Conservation (phyloP, 1,284 basidiomycete species). For the Cerrena zonata region DNA sequence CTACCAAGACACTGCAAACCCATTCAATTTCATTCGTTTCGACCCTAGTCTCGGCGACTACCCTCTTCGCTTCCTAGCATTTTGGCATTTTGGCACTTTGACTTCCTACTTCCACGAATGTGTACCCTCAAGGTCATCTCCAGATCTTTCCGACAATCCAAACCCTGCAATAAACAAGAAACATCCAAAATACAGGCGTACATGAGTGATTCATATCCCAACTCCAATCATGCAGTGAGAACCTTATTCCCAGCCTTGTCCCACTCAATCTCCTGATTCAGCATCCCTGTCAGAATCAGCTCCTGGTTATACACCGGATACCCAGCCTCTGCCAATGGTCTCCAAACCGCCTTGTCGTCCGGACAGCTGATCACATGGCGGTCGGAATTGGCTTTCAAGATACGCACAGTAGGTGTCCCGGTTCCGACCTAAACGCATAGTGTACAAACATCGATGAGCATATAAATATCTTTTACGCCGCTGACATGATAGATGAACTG, state of each 20-base stretch:
- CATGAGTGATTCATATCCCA: too few species aligned
- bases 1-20: too few species aligned
- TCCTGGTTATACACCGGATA: slow-evolving; percentile 63
- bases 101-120: too few species aligned
- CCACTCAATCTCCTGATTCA: slow-evolving; percentile 65
- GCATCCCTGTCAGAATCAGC: slow-evolving; percentile 54
- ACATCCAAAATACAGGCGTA: too few species aligned
- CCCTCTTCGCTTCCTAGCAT: too few species aligned
- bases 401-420: slow-evolving; percentile 49
- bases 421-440: slow-evolving; percentile 34
- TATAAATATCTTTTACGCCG: neutral
- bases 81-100: too few species aligned
- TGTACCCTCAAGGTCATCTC: neutral
- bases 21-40: too few species aligned
- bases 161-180: too few species aligned
- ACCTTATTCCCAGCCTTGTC: slow-evolving; percentile 33
- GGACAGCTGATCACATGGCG: slow-evolving; percentile 59
- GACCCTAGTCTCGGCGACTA: too few species aligned
- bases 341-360: slow-evolving; percentile 58
- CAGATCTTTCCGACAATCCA: neutral
- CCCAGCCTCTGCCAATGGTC: slow-evolving; percentile 44
- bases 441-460: neutral
- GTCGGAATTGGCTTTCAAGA: slow-evolving; percentile 42
- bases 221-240: too few species aligned
- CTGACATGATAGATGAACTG: neutral